These are phyloP conservation scores for Alnus rubra DNA, from an alignment of 306 rosid species.

Conservation along the genomic window DNA sequence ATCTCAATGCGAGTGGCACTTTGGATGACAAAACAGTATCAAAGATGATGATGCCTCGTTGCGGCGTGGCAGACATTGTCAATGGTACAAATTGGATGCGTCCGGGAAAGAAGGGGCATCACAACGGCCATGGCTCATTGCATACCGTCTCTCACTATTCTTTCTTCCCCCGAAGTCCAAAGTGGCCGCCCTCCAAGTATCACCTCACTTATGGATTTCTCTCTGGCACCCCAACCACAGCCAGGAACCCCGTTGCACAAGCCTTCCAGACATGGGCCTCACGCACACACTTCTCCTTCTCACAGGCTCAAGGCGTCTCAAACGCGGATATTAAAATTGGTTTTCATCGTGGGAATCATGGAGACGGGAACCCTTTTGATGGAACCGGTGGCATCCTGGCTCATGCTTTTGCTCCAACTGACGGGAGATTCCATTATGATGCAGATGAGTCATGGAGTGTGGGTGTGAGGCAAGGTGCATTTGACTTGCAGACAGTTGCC, in stretches of 20 bases:
- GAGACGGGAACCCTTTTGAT: no score
- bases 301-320: no score
- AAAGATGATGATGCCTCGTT: background rate
- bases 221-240: background rate
- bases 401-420: no score
- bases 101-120: background rate
- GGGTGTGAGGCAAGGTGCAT: no score
- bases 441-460: no score
- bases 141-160: background rate
- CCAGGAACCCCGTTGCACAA: background rate
- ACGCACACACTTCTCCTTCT: background rate
- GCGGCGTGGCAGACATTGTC: background rate
- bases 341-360: no score
- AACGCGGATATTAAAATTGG: no score
- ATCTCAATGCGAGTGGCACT: background rate
- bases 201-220: background rate
- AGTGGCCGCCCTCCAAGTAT: background rate
- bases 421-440: no score
- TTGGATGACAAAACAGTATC: background rate
- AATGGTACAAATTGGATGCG: background rate
- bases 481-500: background rate
- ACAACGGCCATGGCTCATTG: background rate
- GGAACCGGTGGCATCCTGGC: no score
- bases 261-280: background rate
- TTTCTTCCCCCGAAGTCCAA: background rate